phyloP scores from a whole-genome alignment of 2,329 filamentous ascomycete genomes.

The Aspergillus felis region DNA sequence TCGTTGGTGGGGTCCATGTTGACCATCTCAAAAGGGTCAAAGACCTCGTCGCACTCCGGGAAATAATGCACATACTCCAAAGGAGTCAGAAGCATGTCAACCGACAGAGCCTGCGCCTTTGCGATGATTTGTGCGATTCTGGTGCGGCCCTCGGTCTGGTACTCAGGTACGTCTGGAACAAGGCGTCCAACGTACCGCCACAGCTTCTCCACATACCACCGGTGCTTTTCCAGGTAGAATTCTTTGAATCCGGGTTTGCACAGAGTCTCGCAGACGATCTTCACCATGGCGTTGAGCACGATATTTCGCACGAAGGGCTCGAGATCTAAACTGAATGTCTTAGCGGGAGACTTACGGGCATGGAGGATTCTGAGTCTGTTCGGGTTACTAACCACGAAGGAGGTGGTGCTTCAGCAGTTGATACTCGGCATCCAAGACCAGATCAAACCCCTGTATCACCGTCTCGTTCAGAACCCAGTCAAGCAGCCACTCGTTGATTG shows the following conservation, averaged over 20 bases:
- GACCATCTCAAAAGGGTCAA: constrained; percentile 24
- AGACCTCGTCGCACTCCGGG: constrained; percentile 18
- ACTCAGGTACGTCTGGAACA: constrained; percentile 10
- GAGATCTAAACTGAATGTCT: constrained; percentile 11
- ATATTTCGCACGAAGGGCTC: constrained; percentile 15
- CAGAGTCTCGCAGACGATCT: constrained; percentile 17
- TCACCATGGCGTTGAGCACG: constrained; percentile 15
- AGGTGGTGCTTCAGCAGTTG: constrained; percentile 14
- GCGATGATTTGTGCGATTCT: constrained; percentile 22
- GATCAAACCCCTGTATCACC: constrained; percentile 23
- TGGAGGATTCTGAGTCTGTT: neutral
- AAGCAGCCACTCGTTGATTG: constrained; percentile 25
- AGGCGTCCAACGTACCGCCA: constrained; percentile 21
- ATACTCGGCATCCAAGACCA: constrained; percentile 19
- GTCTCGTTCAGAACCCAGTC: constrained; percentile 19
- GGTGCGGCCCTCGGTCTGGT: constrained; percentile 13
- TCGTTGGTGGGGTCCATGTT: constrained; percentile 17
- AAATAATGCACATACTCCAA: constrained; percentile 26
- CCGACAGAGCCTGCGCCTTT: constrained; percentile 23
- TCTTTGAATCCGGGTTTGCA: constrained; percentile 20
- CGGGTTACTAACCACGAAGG: constrained; percentile 15
- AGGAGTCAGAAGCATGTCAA: constrained; percentile 24
- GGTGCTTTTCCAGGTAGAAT: constrained; percentile 18
- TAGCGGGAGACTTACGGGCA: neutral
- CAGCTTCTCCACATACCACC: constrained; percentile 15